Base-by-base conservation (phyloP, 306 rosid species). In the Glycine tomentella region DNA sequence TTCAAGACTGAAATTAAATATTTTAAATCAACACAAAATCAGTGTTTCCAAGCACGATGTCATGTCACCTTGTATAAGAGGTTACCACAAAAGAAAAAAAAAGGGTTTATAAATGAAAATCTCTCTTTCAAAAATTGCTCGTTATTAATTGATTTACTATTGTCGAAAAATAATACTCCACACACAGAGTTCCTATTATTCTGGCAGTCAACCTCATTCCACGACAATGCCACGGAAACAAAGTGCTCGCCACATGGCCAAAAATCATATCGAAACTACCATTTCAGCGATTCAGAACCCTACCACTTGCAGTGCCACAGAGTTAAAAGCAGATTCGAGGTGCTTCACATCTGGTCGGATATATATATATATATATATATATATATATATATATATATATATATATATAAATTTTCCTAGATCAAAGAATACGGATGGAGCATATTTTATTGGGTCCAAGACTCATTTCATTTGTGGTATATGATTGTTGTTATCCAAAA, bases 201-300 rank as follows among this genome's bases (percentile, higher is more conserved):
- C 34, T 53, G n/a, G 51, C 59, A 3, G 63, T 72, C 15, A 72
- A 53, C 3, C 3, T 68, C 8, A 66, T 0, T 56, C 57, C 42
- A 16, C 44, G 68, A 57, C 68, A 74, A 56, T 42, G 40, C 55
- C 15, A 74, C 80, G 71, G 59, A 76, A 75, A 45, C 46, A 9
- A 75, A 76, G 80, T 31, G 59, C 3, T 46, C 0, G 10, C 15
- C 71, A 76, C 80, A 46, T 76, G 80, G 61, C 50, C 48, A 44
- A 46, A 15, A 61, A 2, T 48, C 33, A 59, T n/a, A 48, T 15
- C 13, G 44, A 57, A 79, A 57, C 58, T 13, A 31, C 49, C 58
- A 48, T 44, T 53, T 52, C 66, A 40, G n/a, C 56, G 34, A 33
- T 33, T 62, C 3, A 8, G 2, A 65, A 8, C 44, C 33, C 56